A percentile compares a stretch with the other conserved stretches of the same genome.
These are phyloP conservation scores for Thielaviopsis musarum DNA, from an alignment of 2,329 filamentous ascomycete genomes.

Conservation along the genomic window DNA sequence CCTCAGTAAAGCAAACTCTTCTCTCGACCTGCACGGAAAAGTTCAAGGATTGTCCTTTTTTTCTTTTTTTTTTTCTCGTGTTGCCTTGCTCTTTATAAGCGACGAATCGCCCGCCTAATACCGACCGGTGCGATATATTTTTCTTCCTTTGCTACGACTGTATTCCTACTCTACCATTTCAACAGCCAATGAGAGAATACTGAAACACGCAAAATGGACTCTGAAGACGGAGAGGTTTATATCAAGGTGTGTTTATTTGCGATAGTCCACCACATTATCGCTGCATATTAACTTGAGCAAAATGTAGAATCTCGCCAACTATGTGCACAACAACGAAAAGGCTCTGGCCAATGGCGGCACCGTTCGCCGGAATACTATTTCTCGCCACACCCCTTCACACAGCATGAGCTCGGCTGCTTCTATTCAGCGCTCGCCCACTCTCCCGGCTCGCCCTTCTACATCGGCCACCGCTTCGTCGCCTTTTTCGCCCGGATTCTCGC, in stretches of 20 bases:
- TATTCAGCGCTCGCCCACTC: constrained; percentile 36
- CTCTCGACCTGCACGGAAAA: not conserved
- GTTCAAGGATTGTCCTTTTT: not conserved
- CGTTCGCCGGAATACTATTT: constrained; percentile 53
- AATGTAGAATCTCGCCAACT: constrained; percentile 73
- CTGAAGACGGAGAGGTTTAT: constrained; percentile 79
- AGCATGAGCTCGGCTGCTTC: constrained; percentile 40
- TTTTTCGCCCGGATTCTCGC: constrained; percentile 70
- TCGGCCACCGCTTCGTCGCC: constrained; percentile 53
- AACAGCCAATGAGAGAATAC: constrained; percentile 12
- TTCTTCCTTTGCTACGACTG: not conserved
- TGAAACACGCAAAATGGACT: constrained; percentile 49
- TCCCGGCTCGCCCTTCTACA: constrained; percentile 45
- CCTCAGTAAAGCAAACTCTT: not conserved
- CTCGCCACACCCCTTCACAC: constrained; percentile 53
- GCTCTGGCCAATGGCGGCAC: constrained; percentile 91
- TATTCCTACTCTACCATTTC: constrained; percentile 7
- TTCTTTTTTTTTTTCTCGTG: not conserved
- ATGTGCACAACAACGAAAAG: constrained; percentile 94
- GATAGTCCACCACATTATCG: not conserved
- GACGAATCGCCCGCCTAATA: constrained; percentile 6
- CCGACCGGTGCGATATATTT: constrained; percentile 2
- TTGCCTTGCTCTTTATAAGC: constrained; percentile 1
- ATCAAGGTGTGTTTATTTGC: constrained; percentile 47
- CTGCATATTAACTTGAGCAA: not conserved